A percentile compares a stretch with the other conserved stretches of the same genome.
These are phyloP conservation scores for Trichophyton rubrum DNA, from an alignment of 2,329 filamentous ascomycete species.

Conservation along the genomic window DNA sequence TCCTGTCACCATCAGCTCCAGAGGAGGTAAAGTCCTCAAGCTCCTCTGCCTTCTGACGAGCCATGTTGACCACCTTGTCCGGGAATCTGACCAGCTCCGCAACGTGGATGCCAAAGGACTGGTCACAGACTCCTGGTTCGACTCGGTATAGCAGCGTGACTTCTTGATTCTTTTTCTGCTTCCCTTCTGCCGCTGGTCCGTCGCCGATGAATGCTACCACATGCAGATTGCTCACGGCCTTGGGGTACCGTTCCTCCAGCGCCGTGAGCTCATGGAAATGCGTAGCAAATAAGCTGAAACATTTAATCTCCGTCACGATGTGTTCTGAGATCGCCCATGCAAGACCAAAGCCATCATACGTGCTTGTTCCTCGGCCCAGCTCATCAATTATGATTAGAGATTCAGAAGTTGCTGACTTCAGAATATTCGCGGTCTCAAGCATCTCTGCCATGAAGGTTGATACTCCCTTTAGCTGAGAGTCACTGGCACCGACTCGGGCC, in stretches of 20 bases:
- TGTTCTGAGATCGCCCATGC: constrained; percentile 98
- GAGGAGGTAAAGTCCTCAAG: constrained; percentile 67
- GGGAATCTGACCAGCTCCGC: constrained; percentile 94
- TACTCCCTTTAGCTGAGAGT: constrained; percentile 93
- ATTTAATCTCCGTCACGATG: constrained; percentile 88
- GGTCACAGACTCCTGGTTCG: constrained; percentile 86
- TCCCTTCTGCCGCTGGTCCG: constrained; percentile 36
- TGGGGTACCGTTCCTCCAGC: constrained; percentile 66
- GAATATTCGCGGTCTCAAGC: constrained; percentile 95
- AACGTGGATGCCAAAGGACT: constrained; percentile 96
- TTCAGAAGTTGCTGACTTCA: constrained; percentile 90
- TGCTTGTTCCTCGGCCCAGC: constrained; percentile 88
- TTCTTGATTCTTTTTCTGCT: constrained; percentile 47
- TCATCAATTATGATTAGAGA: constrained; percentile 98
- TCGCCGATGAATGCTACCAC: constrained; percentile 83
- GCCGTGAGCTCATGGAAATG: constrained; percentile 98
- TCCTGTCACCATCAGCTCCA: constrained; percentile 29
- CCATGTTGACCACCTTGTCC: constrained; percentile 95
- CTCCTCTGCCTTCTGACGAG: constrained; percentile 96
- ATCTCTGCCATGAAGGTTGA: constrained; percentile 99
- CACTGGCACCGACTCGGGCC: constrained; percentile 85
- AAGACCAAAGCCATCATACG: constrained; percentile 96
- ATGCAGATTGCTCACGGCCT: constrained; percentile 80
- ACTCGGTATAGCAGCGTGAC: constrained; percentile 97
- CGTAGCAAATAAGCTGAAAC: constrained; percentile 89